Percentiles rank a stretch among this genome's conserved stretches.
These are phyloP conservation scores for Lentinula novae-zelandiae DNA, from an alignment of 1,284 basidiomycete genomes.

Conservation along the genomic window DNA sequence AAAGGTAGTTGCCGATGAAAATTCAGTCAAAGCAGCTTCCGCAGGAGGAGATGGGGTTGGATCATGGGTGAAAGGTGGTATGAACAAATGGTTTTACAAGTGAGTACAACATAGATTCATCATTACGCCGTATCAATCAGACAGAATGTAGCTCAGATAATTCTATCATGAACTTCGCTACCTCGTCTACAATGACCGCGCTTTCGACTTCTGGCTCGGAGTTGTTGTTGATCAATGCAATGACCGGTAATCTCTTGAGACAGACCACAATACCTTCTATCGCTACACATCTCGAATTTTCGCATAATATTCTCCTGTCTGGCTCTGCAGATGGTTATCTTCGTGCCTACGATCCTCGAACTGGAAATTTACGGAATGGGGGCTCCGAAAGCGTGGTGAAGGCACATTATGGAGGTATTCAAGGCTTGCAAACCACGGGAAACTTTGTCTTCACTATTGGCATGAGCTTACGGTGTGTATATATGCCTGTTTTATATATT, in stretches of 20 bases:
- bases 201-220: slow-evolving; percentile 62
- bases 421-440: slow-evolving; percentile 77
- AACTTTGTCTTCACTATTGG: slow-evolving; percentile 86
- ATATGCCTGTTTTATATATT: background rate
- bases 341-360: slow-evolving; percentile 81
- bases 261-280: slow-evolving; percentile 53
- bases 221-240: slow-evolving; percentile 69
- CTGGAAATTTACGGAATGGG: slow-evolving; percentile 47
- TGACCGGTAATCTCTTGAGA: slow-evolving; percentile 68
- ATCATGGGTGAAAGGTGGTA: slow-evolving; percentile 77
- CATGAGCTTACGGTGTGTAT: slow-evolving; percentile 71
- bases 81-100: slow-evolving; percentile 77
- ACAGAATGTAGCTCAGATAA: slow-evolving; percentile 31
- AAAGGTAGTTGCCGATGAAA: slow-evolving; percentile 72
- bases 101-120: slow-evolving; percentile 28
- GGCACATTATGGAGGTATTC: slow-evolving; percentile 80
- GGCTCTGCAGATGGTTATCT: slow-evolving; percentile 84
- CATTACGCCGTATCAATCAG: background rate
- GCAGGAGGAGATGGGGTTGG: slow-evolving; percentile 56
- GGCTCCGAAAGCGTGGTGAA: slow-evolving; percentile 52
- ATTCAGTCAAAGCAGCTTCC: slow-evolving; percentile 65
- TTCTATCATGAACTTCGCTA: slow-evolving; percentile 58
- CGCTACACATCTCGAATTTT: slow-evolving; percentile 63
- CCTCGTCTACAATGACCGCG: slow-evolving; percentile 51
- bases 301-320: slow-evolving; percentile 62